These are phyloP conservation scores for Penicillium maclennaniae DNA, from an alignment of 495 filamentous ascomycete genomes.

Conservation along the genomic window DNA sequence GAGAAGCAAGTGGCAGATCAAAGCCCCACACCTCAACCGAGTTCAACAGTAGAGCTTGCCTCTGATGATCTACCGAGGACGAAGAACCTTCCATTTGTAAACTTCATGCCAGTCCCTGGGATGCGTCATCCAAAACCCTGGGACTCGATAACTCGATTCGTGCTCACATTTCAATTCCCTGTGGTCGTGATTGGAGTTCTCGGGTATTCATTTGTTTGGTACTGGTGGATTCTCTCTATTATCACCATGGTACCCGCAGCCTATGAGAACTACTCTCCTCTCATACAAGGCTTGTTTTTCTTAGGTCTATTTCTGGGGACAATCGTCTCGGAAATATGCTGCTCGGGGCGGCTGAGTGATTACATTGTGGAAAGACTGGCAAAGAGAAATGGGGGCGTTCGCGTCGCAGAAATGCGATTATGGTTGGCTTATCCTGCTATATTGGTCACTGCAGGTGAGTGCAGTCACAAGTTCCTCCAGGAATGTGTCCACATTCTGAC, in stretches of 20 bases:
- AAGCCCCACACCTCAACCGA: not conserved
- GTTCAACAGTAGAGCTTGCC: not conserved
- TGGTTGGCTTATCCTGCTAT: constrained; percentile 58
- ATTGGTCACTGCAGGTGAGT: constrained; percentile 44
- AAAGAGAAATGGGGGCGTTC: constrained; percentile 41
- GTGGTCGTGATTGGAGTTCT: constrained; percentile 44
- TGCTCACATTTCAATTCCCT: constrained; percentile 46
- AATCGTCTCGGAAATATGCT: constrained; percentile 50
- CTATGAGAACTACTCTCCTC: constrained; percentile 47
- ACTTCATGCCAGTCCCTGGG: constrained; percentile 48
- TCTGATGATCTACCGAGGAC: constrained; percentile 37
- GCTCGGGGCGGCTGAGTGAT: constrained; percentile 54
- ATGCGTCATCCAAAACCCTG: constrained; percentile 52
- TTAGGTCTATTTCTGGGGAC: constrained; percentile 57
- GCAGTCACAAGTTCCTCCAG: not conserved
- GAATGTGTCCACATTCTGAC: not conserved
- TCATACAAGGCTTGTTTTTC: constrained; percentile 58
- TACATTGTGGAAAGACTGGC: constrained; percentile 45
- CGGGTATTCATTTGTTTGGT: constrained; percentile 56
- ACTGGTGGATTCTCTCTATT: constrained; percentile 61
- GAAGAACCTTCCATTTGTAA: constrained; percentile 47
- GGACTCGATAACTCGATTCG: constrained; percentile 45
- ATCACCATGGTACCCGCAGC: constrained; percentile 58
- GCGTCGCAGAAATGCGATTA: constrained; percentile 55
- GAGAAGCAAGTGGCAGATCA: constrained; percentile 20